Base-by-base conservation (phyloP, 2,329 filamentous ascomycete species). In the Paecilomyces dactylethromorphus region DNA sequence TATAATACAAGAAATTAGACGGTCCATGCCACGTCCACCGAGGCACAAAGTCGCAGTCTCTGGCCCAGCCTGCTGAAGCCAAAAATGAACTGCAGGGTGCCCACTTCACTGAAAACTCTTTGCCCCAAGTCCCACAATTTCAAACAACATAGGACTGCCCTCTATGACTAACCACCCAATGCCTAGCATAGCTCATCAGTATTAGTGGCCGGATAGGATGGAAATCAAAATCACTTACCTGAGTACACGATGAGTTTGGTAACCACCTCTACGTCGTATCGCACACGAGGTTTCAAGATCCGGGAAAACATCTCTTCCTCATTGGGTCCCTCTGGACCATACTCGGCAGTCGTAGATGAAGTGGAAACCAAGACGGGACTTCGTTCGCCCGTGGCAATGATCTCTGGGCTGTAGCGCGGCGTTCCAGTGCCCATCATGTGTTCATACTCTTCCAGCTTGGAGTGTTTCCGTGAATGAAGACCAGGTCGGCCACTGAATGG, bases 211-310 rank as follows among this genome's bases (percentile, higher is more conserved):
- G 54, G 59, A 54, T 29, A n/a, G 7, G 18, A 24, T 12, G 32
- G 18, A 13, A 58, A 5, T 54, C 51, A 15, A 31, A 18, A 24
- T 12, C 15, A 77, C 86, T 74, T 78, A 91, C 93, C 94, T 60
- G 89, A 84, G 78, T 99, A 99, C 24, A 99, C 91, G 67, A 99
- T 89, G 61, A 99, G 76, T 77, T 97, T 97, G 4, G 94, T 97
- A 39, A 99, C 89, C 45, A 99, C 93, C 75, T 99, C 94, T n/a
- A 97, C 93, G 75, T 99, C 94, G 70, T 97, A 99, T 66, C 92
- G 83, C 60, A 97, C 92, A 65, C 94, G 86, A 54, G 94, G 92
- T 76, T 89, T 91, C 63, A 92, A 87, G 58, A 97, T 81, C 70
- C 83, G 86, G 52, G 87, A 88, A 74, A 97, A 97, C 73, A 97